phyloP scores from a whole-genome alignment of 23 red algal genomes.

The Gracilariopsis chorda region DNA sequence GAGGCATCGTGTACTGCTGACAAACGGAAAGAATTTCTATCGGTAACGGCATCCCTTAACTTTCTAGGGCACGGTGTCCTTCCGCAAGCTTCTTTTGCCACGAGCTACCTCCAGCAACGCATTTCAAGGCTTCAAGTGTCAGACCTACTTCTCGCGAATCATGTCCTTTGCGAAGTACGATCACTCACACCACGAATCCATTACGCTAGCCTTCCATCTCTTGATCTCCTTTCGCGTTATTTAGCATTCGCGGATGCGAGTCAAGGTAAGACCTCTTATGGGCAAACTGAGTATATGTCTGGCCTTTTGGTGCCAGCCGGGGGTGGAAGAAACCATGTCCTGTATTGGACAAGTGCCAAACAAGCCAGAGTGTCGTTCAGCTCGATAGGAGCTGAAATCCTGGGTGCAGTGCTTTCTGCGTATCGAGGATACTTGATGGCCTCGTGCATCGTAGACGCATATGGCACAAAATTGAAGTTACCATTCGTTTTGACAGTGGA shows the following conservation, averaged over 20 bases:
- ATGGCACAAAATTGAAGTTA: background rate
- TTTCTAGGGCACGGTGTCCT: conserved; percentile 26
- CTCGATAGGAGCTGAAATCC: background rate
- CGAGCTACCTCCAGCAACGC: conserved; percentile 19
- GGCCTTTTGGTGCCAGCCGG: background rate
- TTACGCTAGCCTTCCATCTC: background rate
- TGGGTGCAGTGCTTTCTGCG: background rate
- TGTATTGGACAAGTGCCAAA: background rate
- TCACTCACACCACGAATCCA: background rate
- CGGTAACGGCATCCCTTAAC: background rate
- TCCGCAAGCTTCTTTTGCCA: conserved; percentile 29
- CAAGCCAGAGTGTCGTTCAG: background rate
- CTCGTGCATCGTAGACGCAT: background rate
- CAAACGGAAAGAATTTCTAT: background rate
- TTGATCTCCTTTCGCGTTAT: background rate
- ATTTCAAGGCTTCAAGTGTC: background rate
- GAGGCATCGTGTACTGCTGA: background rate
- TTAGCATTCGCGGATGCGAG: conserved; percentile 39
- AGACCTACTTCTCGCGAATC: conserved; percentile 11
- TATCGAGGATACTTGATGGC: background rate
- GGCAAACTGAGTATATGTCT: conserved; percentile 24
- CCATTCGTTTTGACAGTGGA: background rate
- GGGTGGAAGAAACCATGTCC: background rate
- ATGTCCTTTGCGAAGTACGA: background rate
- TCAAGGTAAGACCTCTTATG: conserved; percentile 29